Base-by-base conservation (phyloP, 805 yeast genomes). In the Phaffomyces opuntiae region DNA sequence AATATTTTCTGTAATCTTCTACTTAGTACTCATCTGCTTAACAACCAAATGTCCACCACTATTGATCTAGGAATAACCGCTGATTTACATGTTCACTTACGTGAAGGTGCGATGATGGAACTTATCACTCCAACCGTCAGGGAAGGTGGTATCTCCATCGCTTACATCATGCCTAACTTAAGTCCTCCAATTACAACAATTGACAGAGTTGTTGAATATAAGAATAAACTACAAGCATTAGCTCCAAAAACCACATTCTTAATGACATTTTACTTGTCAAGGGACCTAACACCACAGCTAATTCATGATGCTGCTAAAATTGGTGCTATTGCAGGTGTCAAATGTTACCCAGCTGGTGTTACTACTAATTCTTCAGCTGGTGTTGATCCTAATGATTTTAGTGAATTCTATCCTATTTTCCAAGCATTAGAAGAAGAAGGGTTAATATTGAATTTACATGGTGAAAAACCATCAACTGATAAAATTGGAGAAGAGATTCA, bases 291-390 rank as follows among this genome's bases (percentile, higher is more conserved):
- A 1, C 97, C 98, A 0, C 95, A 87, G 53, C 69, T 88, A 36
- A 82, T 93, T 46, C 80, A 77, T 45, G 76, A 79, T 51, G 98
- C 97, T 33, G 95, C 90, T 8, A 61, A 71, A 45, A 57, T 66
- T 16, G 81, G 81, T 2, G 80, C 79, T 35, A 80, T 91, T 45
- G 73, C 80, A 29, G 99, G 99, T 46, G 87, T 93, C 54, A 93
- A 93, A 65, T 89, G 96, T 63, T 93, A 93, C 64, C 99, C 99
- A 37, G 97, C 98, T 2, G 99, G 99, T 39, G 99, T 93, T 31
- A 93, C 99, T n/a, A 93, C 99, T 36, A 93, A 93, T 68, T 88
- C 96, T 9, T 66, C 77, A 41, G 86, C 83, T 4, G 99, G 99
- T 42, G 96, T 93, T 24, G 93, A 86, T 63, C 95, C 95, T 24